Conservation (phyloP, 192 early-diverging fungal genomes). For the Glomus cerebriforme region DNA sequence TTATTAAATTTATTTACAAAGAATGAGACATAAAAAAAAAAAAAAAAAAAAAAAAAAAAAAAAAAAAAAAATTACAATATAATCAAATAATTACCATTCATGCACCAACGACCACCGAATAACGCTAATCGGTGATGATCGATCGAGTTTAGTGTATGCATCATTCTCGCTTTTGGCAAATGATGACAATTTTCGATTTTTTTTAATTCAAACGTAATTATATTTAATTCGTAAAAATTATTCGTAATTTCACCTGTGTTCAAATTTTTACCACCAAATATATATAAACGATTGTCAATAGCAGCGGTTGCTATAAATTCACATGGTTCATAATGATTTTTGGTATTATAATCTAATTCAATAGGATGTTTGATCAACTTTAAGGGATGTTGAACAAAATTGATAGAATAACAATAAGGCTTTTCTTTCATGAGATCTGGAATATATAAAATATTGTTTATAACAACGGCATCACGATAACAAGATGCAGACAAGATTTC, state of each 20-base stretch:
- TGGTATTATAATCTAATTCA: background rate
- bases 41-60: background rate
- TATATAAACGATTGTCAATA: background rate
- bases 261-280: conserved; percentile 7
- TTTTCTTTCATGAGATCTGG: background rate
- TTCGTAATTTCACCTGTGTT: background rate
- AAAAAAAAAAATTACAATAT: background rate
- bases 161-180: background rate
- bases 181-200: background rate
- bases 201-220: background rate
- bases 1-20: no score
- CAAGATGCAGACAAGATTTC: background rate
- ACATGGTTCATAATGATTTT: background rate
- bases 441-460: background rate
- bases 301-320: background rate
- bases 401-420: background rate
- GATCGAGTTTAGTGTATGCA: background rate
- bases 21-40: background rate
- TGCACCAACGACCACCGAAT: background rate
- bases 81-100: conserved; percentile 12
- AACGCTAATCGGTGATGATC: conserved; percentile 9
- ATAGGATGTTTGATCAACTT: background rate
- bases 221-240: conserved; percentile 6
- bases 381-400: background rate
- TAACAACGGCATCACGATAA: conserved; percentile 3